phyloP scores from a whole-genome alignment of 176 grass and related monocot species.

The Saccharum spontaneum region DNA sequence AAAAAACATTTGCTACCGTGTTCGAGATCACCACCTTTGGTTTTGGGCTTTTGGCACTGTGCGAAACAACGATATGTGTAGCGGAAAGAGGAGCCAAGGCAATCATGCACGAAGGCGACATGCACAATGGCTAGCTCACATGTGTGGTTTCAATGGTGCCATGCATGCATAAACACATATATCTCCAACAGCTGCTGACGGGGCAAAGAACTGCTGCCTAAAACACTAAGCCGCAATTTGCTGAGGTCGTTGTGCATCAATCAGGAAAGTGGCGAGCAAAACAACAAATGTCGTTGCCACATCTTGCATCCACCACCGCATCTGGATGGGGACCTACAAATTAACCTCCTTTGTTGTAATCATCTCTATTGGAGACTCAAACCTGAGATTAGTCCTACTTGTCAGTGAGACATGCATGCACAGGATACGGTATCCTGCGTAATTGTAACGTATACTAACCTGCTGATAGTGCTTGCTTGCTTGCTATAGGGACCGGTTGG shows the following conservation, averaged over 20 bases:
- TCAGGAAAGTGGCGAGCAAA: too few species aligned
- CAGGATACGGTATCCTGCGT: background rate
- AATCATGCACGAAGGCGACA: constrained; percentile 15
- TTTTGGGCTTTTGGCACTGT: background rate
- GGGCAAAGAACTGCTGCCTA: too few species aligned
- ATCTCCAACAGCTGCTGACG: too few species aligned
- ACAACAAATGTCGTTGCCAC: too few species aligned
- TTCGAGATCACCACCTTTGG: background rate
- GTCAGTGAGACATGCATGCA: background rate
- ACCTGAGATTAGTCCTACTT: background rate
- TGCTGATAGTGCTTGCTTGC: background rate
- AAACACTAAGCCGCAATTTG: too few species aligned
- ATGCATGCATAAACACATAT: too few species aligned
- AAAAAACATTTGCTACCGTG: background rate
- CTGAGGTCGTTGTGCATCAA: too few species aligned
- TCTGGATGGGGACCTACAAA: too few species aligned
- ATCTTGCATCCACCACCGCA: too few species aligned
- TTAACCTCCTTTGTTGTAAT: too few species aligned
- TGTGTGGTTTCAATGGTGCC: too few species aligned
- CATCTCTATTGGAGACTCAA: too few species aligned
- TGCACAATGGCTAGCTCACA: background rate
- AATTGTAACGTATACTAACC: background rate
- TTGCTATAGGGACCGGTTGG: background rate
- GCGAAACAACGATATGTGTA: background rate
- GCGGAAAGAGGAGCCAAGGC: background rate